Evolutionary conservation across 2,329 filamentous ascomycete genomes (phyloP), one percentile per base, ranked within the genome.

Genomic region (Aureobasidium uvarum): DNA sequence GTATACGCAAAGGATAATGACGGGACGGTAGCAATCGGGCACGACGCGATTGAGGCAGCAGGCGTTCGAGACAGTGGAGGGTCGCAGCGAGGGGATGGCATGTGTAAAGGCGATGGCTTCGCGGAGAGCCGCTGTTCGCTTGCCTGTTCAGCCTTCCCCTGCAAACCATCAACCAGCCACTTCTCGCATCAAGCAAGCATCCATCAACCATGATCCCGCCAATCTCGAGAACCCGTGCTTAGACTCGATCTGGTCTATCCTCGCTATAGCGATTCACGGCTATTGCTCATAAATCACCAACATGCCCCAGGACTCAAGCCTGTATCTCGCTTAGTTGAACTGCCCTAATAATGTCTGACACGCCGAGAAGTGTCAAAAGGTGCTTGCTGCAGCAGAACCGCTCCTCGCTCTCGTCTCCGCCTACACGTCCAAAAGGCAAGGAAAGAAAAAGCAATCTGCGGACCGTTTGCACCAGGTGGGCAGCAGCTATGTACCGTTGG

Each of bases 391-490:
- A 25, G 39, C 54, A 58, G n/a, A 5, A 28, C 18, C 3, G 38
- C 3, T 36, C 16, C 39, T 45, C 23, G 39, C 28, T 23, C 16
- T 46, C 43, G 43, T 13, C 43, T 46, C 20, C 20, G 20, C 11
- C 43, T 46, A 46, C 43, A 25, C 23, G 20, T 8, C 11, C 11
- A 14, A 14, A 23, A 48, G 16, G 25, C 14, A 14, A 33, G 25
- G 3, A 6, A 51, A 23, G 11, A 10, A 33, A 33, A 45, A 20
- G 52, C 23, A 58, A 58, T 58, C 54, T 58, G 54, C 54, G 23
- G 7, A 33, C 54, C 54, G 54, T 45, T 58, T 58, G 54, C 25
- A 45, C 54, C 39, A 58, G 54, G 54, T 58, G 25, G 43, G 39
- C 54, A 13, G 10, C 25, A 13, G 10, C 25, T 51, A 51, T 48